Conservation (phyloP, 768 basidiomycete genomes). For the Kwoniella dendrophila region DNA sequence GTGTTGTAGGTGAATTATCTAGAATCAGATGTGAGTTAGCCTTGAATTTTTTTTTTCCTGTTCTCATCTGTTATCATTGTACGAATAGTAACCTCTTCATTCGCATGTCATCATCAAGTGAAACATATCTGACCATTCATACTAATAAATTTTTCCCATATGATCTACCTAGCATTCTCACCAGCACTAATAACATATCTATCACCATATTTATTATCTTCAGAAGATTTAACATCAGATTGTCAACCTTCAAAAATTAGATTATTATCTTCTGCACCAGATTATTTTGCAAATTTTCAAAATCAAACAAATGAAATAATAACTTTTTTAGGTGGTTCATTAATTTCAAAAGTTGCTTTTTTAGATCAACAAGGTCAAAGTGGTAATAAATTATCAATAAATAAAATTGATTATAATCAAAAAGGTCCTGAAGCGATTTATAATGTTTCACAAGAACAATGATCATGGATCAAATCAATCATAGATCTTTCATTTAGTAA, state of each 20-base stretch:
- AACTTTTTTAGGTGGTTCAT: slow-evolving; percentile 52
- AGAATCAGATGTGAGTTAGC: slow-evolving; percentile 53
- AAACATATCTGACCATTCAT: no score
- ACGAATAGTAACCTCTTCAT: no score
- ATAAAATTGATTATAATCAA: slow-evolving; percentile 53
- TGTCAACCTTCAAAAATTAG: slow-evolving; percentile 43
- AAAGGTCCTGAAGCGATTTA: slow-evolving; percentile 51
- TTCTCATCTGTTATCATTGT: no score
- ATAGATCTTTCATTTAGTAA: no score
- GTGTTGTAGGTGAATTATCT: slow-evolving; percentile 50
- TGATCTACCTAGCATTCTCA: slow-evolving; percentile 37
- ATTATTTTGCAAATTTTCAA: slow-evolving; percentile 53
- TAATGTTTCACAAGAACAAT: slow-evolving; percentile 18
- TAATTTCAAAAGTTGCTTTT: slow-evolving; percentile 51
- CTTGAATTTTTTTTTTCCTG: no score
- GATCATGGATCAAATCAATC: no score
- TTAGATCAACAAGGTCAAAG: slow-evolving; percentile 39
- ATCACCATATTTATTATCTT: slow-evolving; percentile 47
- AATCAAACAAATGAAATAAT: slow-evolving; percentile 43
- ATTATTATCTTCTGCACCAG: slow-evolving; percentile 48
- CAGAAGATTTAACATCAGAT: slow-evolving; percentile 46
- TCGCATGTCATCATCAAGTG: no score
- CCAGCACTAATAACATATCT: slow-evolving; percentile 50
- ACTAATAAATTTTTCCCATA: no score
- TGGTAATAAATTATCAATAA: no score